A percentile compares a stretch with the other conserved stretches of the same genome.
These are phyloP conservation scores for Rubroboletus satanas DNA, from an alignment of 768 basidiomycete genomes.

Conservation along the genomic window DNA sequence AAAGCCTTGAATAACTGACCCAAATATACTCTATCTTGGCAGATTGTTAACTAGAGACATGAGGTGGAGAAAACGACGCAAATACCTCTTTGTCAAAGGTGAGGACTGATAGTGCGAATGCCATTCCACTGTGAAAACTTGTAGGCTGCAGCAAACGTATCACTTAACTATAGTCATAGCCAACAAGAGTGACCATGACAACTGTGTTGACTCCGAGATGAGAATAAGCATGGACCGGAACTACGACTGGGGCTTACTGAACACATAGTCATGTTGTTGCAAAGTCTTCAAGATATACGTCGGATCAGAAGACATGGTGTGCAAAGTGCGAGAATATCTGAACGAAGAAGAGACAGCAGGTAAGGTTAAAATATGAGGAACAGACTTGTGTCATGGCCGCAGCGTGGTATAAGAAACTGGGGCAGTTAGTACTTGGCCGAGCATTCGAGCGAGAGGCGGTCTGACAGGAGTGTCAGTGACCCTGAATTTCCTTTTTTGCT, in stretches of 20 bases:
- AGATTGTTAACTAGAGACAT: background rate
- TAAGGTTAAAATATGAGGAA: too few species aligned
- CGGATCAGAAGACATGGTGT: background rate
- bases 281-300: background rate
- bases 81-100: background rate
- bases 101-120: background rate
- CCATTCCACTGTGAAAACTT: background rate
- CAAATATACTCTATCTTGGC: background rate
- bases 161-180: background rate
- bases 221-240: background rate
- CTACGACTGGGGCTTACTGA: background rate
- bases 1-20: background rate
- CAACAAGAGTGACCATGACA: background rate
- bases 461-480: too few species aligned
- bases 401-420: too few species aligned
- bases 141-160: background rate
- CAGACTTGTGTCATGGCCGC: too few species aligned
- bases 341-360: too few species aligned
- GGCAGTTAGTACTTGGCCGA: too few species aligned
- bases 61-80: background rate
- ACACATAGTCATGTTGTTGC: background rate
- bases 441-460: too few species aligned
- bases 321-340: too few species aligned
- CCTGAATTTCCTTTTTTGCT: too few species aligned
- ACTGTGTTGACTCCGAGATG: background rate